Evolutionary conservation across 2,329 filamentous ascomycete species (phyloP).

Genomic region (Dactylonectria estremocensis): DNA sequence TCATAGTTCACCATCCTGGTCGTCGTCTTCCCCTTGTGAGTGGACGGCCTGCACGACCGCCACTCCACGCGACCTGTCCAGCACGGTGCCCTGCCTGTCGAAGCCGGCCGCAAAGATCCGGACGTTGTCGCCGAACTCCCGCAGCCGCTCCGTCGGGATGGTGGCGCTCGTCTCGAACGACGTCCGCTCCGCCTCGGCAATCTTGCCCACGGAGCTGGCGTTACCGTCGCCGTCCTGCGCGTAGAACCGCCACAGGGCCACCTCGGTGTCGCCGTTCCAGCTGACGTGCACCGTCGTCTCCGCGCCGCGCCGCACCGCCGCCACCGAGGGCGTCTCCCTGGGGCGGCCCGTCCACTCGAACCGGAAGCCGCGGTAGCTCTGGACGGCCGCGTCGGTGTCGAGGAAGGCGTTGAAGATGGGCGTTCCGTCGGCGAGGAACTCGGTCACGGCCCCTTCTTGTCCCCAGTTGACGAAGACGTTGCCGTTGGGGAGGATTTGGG

Average conservation of each 20-base stretch:
- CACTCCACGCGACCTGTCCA: slow-evolving; percentile 19
- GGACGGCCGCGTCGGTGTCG: slow-evolving; percentile 57
- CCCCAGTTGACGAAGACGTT: slow-evolving; percentile 73
- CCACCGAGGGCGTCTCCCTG: slow-evolving; percentile 44
- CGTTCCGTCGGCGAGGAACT: slow-evolving; percentile 62
- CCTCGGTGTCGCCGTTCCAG: slow-evolving; percentile 38
- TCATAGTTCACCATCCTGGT: slow-evolving; percentile 23
- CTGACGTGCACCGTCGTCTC: slow-evolving; percentile 26
- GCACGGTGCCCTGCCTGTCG: slow-evolving; percentile 20
- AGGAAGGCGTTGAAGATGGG: slow-evolving; percentile 68
- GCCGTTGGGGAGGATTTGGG: slow-evolving; percentile 68
- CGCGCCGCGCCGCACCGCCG: slow-evolving; percentile 31
- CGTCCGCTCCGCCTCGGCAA: slow-evolving; percentile 22
- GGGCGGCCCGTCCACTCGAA: slow-evolving; percentile 67
- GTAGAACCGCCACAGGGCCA: slow-evolving; percentile 35
- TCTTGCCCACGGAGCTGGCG: slow-evolving; percentile 19
- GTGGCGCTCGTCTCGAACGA: slow-evolving; percentile 31
- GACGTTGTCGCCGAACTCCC: slow-evolving; percentile 6
- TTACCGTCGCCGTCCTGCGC: slow-evolving; percentile 19
- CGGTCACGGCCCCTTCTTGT: slow-evolving; percentile 63
- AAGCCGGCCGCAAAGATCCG: slow-evolving; percentile 30
- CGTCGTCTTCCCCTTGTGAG: neutral
- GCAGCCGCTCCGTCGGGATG: neutral
- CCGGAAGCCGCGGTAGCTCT: slow-evolving; percentile 70
- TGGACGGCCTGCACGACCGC: slow-evolving; percentile 21